Conservation (phyloP, 208 protist species). For the Leishmania mexicana region DNA sequence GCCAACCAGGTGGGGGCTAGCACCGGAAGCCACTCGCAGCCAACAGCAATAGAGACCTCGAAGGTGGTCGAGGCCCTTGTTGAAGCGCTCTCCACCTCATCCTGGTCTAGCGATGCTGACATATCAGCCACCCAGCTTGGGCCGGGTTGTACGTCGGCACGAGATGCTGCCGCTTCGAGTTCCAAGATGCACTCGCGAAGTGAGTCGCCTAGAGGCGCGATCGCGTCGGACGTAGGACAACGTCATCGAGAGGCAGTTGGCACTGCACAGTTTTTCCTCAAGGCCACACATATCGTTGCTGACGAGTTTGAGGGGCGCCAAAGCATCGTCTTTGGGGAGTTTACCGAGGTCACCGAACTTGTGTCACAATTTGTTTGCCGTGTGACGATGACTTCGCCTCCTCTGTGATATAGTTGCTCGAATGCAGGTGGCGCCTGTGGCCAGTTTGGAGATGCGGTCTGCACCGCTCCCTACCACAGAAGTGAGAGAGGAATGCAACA, state of each 20-base stretch:
- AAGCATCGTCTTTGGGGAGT: conserved; percentile 27
- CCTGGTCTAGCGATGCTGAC: conserved; percentile 46
- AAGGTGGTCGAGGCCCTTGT: conserved; percentile 40
- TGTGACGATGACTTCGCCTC: conserved; percentile 5
- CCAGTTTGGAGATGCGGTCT: neutral
- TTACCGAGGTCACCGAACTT: conserved; percentile 23
- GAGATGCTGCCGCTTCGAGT: neutral
- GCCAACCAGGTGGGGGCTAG: neutral
- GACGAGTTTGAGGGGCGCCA: conserved; percentile 30
- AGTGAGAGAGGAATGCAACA: neutral
- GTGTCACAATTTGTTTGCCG: conserved; percentile 27
- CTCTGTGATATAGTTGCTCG: neutral
- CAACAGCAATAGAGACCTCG: neutral
- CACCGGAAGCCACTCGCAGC: neutral
- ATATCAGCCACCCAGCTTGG: neutral
- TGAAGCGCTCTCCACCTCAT: conserved; percentile 69
- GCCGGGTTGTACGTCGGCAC: neutral
- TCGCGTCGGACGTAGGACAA: neutral
- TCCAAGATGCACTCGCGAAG: neutral
- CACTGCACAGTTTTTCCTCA: conserved; percentile 15
- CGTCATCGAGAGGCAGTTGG: neutral
- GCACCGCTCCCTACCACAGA: neutral
- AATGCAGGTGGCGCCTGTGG: neutral
- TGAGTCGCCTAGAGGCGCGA: neutral
- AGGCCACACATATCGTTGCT: conserved; percentile 19